Percentiles rank a stretch among this genome's conserved stretches.
These are phyloP conservation scores for Angomonas ambiguus DNA, from an alignment of 208 protist species.

Conservation along the genomic window DNA sequence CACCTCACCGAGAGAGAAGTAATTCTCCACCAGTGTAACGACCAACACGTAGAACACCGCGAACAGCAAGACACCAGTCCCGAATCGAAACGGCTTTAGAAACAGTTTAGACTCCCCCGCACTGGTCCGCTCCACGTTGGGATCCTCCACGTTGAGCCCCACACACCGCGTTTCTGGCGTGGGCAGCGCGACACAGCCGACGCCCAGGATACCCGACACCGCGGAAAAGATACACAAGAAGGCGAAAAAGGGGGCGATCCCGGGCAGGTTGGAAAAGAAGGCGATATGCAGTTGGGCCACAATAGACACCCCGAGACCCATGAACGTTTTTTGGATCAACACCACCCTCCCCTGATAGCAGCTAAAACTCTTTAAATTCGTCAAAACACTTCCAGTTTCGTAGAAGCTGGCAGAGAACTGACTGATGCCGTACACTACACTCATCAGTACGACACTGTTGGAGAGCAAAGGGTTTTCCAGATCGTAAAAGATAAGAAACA, in stretches of 20 bases:
- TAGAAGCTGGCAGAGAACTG: constrained; percentile 84
- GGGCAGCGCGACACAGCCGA: constrained; percentile 47
- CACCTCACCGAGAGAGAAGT: constrained; percentile 18
- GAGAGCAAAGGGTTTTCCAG: constrained; percentile 31
- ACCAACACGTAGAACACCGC: constrained; percentile 42
- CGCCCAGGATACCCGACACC: constrained; percentile 45
- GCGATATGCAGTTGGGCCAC: constrained; percentile 71
- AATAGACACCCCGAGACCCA: constrained; percentile 75
- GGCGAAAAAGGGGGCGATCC: constrained; percentile 60
- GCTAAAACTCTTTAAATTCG: constrained; percentile 67
- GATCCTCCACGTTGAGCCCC: constrained; percentile 61
- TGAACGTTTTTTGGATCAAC: constrained; percentile 85
- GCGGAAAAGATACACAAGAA: constrained; percentile 57
- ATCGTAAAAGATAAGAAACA: constrained; percentile 67
- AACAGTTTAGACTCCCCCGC: constrained; percentile 59
- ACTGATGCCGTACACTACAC: constrained; percentile 65
- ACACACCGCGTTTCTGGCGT: constrained; percentile 41
- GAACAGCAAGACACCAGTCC: constrained; percentile 43
- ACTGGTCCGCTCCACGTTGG: constrained; percentile 27
- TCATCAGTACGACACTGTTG: constrained; percentile 40
- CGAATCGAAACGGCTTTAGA: constrained; percentile 52
- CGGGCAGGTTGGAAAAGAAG: constrained; percentile 39
- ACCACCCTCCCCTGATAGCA: constrained; percentile 76
- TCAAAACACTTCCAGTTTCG: constrained; percentile 71
- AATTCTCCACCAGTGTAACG: constrained; percentile 54